Evolutionary conservation across 2,329 filamentous ascomycete species (phyloP), one percentile per base, ranked within the genome.

Genomic region (Xylaria arbuscula): DNA sequence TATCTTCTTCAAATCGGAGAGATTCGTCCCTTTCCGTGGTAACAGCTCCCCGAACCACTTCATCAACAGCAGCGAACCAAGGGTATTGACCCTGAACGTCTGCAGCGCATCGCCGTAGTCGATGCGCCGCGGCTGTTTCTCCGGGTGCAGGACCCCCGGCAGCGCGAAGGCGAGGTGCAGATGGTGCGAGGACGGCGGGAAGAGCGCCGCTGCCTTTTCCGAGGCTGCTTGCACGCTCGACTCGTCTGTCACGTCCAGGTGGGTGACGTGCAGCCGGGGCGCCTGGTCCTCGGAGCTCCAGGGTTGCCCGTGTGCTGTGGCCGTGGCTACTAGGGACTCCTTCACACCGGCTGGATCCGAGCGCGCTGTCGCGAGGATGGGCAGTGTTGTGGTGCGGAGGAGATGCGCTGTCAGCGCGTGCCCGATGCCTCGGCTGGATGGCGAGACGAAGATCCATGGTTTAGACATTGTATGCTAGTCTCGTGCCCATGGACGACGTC

Each of bases 11-110:
- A 47, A 34, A 51, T 22, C 32, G 19, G 17, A 60, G 17, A 85
- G 72, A 6, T 78, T 70, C 0, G 84, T 83, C 4, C 83, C 78
- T 72, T 87, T 89, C 17, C 83, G 85, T 0, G 93, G 92, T 3
- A 96, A 83, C 74, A 94, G 90, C 0, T 82, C 81, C 0, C 84
- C 83, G 73, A 96, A 92, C 79, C 93, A 89, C 80, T 96, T 96
- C 76, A 93, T 87, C 65, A 95, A 84, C 62, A 96, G 82, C 75
- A 96, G 83, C 0, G 92, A 92, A 0, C 92, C 92, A 2, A 96
- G 82, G 0, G 89, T 85, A 78, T 96, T 97, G 67, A 92, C 87
- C 61, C 85, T 84, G 79, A 93, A 90, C n/a, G 88, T 93, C 54
- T 88, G 81, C n/a, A 92, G 81, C 19, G 91, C 88, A 42, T 83